Evolutionary conservation across 2,329 filamentous ascomycete genomes (phyloP).

Genomic region (Penicillium hesseltinei): DNA sequence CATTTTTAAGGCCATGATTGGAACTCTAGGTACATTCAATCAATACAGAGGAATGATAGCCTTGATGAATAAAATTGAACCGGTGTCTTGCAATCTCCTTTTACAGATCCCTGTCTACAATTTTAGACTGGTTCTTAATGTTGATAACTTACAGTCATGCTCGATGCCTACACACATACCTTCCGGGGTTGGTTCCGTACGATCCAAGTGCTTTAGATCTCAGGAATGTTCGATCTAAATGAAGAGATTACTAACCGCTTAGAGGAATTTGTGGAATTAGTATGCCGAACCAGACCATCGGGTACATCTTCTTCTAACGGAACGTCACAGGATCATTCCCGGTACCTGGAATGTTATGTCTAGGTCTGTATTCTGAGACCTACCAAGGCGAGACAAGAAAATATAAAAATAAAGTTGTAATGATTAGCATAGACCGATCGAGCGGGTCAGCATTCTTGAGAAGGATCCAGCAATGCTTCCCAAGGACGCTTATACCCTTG

Average conservation of each 20-base stretch:
- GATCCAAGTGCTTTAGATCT: neutral
- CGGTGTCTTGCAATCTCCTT: neutral
- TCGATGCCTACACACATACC: neutral
- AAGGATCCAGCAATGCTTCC: constrained; percentile 8
- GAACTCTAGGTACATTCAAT: neutral
- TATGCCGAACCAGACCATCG: neutral
- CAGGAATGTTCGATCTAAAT: neutral
- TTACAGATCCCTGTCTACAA: neutral
- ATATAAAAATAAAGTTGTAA: neutral
- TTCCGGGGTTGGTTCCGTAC: neutral
- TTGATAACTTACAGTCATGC: neutral
- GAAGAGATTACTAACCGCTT: neutral
- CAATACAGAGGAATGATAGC: neutral
- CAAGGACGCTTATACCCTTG: neutral
- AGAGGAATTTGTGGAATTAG: neutral
- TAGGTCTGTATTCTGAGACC: neutral
- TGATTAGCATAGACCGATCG: constrained; percentile 16
- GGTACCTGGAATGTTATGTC: constrained; percentile 3
- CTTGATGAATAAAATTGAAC: neutral
- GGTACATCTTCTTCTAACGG: neutral
- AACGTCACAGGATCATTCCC: neutral
- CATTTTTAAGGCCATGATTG: neutral
- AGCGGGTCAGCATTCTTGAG: constrained; percentile 17
- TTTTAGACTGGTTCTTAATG: neutral
- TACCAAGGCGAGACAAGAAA: neutral